Conservation (phyloP, 768 basidiomycete genomes). For the Mycena belliarum region DNA sequence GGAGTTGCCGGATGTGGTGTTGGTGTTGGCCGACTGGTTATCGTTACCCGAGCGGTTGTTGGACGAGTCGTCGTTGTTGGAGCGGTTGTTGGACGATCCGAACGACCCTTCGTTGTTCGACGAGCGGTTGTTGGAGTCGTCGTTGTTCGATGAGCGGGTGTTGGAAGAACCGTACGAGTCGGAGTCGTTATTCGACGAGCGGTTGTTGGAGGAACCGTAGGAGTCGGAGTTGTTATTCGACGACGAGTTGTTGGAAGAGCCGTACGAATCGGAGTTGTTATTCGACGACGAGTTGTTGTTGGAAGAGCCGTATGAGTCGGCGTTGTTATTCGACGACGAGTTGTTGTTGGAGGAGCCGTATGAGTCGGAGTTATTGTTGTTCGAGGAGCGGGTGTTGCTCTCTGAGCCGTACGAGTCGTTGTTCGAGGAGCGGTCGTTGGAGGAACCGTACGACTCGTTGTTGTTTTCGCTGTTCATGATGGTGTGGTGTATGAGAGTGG, state of each 20-base stretch:
- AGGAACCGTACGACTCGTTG: constrained; percentile 23
- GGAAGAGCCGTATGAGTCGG: neutral
- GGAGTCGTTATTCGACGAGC: constrained; percentile 9
- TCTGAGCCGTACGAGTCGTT: no score
- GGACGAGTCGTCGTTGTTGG: constrained; percentile 14
- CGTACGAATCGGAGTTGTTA: constrained; percentile 18
- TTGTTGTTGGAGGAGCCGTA: neutral
- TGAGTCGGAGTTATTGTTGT: no score
- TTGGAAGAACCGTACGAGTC: constrained; percentile 21
- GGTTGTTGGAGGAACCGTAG: constrained; percentile 20
- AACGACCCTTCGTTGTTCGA: constrained; percentile 15
- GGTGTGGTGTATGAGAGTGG: no score
- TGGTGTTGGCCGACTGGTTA: no score
- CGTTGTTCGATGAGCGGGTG: constrained; percentile 15
- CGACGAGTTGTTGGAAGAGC: neutral
- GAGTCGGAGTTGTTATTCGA: constrained; percentile 12
- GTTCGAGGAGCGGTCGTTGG: no score
- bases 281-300: neutral
- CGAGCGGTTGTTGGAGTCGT: neutral
- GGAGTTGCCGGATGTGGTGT: neutral
- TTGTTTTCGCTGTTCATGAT: no score
- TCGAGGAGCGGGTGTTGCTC: no score
- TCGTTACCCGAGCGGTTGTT: constrained; percentile 7
- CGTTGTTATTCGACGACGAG: neutral
- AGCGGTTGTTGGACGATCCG: constrained; percentile 17